Evolutionary conservation across 2,329 filamentous ascomycete species (phyloP), one percentile per base, ranked within the genome.

Genomic region (Cercospora zeina): DNA sequence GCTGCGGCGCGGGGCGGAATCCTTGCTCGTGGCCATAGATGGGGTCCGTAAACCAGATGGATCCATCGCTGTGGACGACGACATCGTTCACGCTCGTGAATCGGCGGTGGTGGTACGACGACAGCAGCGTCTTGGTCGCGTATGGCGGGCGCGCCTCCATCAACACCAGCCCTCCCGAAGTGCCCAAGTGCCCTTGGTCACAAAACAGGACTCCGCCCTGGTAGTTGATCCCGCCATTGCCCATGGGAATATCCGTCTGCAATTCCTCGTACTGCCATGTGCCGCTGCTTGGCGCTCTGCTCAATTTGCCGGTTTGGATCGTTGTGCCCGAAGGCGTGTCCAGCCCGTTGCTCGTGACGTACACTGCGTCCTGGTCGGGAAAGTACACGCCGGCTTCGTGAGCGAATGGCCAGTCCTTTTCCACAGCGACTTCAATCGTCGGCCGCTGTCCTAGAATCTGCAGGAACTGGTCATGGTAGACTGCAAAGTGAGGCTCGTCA

Each of bases 31-130:
- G 83, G 2, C 84, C 86, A 65, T 88, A 88, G 7, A 81, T 77
- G 0, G 83, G 81, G 62, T 88, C 85, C 1, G 85, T 88, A 68
- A 88, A 87, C 76, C 86, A 88, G n/a, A 88, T 75, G 27, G 84
- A 80, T n/a, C 79, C 78, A 61, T 81, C 85, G 14, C 10, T 73
- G 71, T 31, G 84, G 78, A 85, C 70, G 1, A 79, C 77, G 0
- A 84, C 77, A 63, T 88, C 85, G 65, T 87, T 87, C 10, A 86
- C 73, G 0, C 84, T 86, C 70, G 81, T 85, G 73, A 87, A 87
- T 42, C 82, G 71, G 78, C 84, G 80, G 16, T 85, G 84, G 54
- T 84, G 84, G 70, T 78, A 88, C 71, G 83, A 85, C 67, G 85
- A 85, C 14, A 88, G 61, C 11, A 88, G 74, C 0, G 67, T 69